These are phyloP conservation scores for Yarrowia osloensis DNA, from an alignment of 805 yeast genomes.

Conservation along the genomic window DNA sequence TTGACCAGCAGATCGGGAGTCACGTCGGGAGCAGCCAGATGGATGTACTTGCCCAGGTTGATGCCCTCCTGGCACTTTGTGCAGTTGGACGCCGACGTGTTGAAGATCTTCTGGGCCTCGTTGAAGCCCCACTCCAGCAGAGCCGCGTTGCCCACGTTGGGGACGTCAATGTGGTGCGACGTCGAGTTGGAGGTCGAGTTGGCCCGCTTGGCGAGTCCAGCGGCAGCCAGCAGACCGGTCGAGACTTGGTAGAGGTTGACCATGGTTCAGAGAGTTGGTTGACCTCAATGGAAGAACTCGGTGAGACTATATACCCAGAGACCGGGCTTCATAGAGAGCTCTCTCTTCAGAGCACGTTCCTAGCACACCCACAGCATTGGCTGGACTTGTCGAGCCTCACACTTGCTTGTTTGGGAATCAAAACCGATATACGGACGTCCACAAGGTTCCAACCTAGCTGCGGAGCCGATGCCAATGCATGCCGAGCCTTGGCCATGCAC, in stretches of 20 bases:
- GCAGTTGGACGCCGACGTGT: constrained; percentile 5
- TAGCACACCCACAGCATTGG: not conserved
- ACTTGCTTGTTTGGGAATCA: not conserved
- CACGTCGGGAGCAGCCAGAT: not conserved
- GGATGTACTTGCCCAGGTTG: constrained; percentile 22
- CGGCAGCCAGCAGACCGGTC: constrained; percentile 2
- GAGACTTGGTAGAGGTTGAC: not conserved
- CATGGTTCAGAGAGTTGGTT: not conserved
- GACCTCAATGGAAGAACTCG: too few relatives aligned
- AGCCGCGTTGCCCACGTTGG: constrained; percentile 3
- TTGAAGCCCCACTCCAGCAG: constrained; percentile 3
- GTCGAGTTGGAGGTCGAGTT: not conserved
- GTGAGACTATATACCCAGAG: too few relatives aligned
- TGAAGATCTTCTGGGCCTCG: constrained; percentile 25
- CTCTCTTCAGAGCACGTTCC: not conserved
- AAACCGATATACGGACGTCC: not conserved
- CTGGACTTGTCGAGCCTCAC: not conserved
- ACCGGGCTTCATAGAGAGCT: too few relatives aligned
- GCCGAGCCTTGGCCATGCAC: not conserved
- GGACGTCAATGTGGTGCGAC: not conserved
- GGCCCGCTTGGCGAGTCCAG: constrained; percentile 4
- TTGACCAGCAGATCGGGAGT: constrained; percentile 12
- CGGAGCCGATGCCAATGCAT: not conserved
- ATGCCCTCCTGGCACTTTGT: constrained; percentile 8
- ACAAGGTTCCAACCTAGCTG: not conserved